Base-by-base conservation (phyloP, 768 basidiomycete genomes). In the Filobasidium floriforme region DNA sequence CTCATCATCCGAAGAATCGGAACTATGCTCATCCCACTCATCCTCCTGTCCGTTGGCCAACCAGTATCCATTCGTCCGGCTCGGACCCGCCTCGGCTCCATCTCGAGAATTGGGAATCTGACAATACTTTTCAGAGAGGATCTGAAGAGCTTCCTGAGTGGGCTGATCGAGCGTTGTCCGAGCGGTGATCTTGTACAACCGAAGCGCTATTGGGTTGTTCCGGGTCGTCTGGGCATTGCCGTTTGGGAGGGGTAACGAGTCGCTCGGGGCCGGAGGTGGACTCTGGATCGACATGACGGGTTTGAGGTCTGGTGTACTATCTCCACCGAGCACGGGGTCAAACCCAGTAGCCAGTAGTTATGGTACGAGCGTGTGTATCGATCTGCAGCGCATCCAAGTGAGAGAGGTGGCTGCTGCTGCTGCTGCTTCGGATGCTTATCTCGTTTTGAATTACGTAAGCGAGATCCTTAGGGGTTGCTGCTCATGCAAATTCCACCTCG, bases 181-280 rank as follows among this genome's bases (percentile, higher is more conserved):
- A 1, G 88, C 88, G 41, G 94, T 81, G 67, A 93, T 87, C 79
- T 96, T 96, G 79, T 91, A 92, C n/a, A 94, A 81, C 12, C 92
- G 83, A 0, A 88, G 32, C 6, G 62, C 52, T 61, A 69, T 51
- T n/a, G 59, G 40, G 51, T 64, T 62, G 57, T 18, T 60, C 18
- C 62, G 49, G 26, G 29, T 26, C 40, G 51, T 44, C 49, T 43
- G 19, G 28, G 61, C 12, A 26, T 3, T 22, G 62, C 2, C 7
- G 61, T 37, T 44, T 44, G 44, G 22, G 32, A 22, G 51, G 9
- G 22, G 14, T 18, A 41, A 9, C 15, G 24, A 32, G 15, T 57
- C 22, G 18, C 12, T 15, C 15, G 29, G 54, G 26, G 46, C 46
- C 18, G 46, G 46, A 2, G 46, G 46, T 5, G 46, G 46, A 14